Evolutionary conservation across 106 monocot genomes (phyloP).

Genomic region (Dioscorea alata): DNA sequence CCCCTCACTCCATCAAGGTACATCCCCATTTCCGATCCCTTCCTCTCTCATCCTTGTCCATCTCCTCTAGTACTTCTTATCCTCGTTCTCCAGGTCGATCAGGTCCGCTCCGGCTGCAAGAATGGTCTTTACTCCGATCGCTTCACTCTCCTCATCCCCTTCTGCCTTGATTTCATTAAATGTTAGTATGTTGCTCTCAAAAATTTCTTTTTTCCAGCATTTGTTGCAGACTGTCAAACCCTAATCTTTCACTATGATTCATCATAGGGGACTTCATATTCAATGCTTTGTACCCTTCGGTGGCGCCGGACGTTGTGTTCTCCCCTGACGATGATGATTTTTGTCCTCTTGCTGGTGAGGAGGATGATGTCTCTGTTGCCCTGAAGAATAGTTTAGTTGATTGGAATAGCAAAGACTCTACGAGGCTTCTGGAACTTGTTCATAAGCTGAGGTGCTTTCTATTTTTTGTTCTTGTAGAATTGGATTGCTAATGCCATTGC

Average conservation of each 20-base stretch:
- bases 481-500: too few relatives aligned
- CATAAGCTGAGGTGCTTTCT: constrained; percentile 51
- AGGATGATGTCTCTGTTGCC: constrained; percentile 4
- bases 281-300: constrained; percentile 47
- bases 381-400: constrained; percentile 39
- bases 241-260: too few relatives aligned
- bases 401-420: constrained; percentile 64
- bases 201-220: background rate
- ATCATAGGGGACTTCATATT: constrained; percentile 74
- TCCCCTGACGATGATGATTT: constrained; percentile 63
- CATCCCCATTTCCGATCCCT: background rate
- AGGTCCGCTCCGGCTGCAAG: constrained; percentile 63
- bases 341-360: constrained; percentile 40
- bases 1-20: constrained; percentile 63
- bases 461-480: too few relatives aligned
- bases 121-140: constrained; percentile 44
- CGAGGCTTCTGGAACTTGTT: constrained; percentile 45
- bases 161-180: constrained; percentile 81
- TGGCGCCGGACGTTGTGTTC: constrained; percentile 75
- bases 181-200: constrained; percentile 29
- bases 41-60: background rate
- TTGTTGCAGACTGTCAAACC: background rate
- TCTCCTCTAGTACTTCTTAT: background rate
- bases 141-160: constrained; percentile 78
- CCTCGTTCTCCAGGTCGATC: constrained; percentile 42